phyloP scores from a whole-genome alignment of 1,284 basidiomycete genomes.

The Paramarasmius palmivorus region DNA sequence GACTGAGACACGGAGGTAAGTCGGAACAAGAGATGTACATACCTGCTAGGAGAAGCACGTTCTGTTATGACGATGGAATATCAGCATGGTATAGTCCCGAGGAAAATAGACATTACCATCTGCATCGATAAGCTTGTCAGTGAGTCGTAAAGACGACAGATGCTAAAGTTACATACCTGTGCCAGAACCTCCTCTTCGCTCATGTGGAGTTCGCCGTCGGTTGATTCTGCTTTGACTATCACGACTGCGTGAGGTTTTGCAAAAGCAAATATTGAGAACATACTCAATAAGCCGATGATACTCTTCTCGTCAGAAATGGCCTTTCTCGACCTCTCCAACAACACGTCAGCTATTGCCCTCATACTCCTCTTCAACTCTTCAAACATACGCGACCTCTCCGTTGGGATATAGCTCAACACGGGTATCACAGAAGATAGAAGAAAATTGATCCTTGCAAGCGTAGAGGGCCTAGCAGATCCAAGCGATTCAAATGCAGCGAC shows the following conservation, averaged over 20 bases:
- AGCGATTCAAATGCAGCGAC: slow-evolving; percentile 38
- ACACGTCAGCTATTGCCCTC: slow-evolving; percentile 32
- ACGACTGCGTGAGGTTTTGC: slow-evolving; percentile 4
- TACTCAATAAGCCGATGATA: slow-evolving; percentile 39
- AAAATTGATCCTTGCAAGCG: slow-evolving; percentile 17
- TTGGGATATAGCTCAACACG: slow-evolving; percentile 32
- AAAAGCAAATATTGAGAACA: slow-evolving; percentile 19
- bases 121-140: too few relatives aligned
- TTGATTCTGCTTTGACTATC: slow-evolving; percentile 53
- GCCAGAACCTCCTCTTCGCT: slow-evolving; percentile 68
- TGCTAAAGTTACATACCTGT: slow-evolving; percentile 30
- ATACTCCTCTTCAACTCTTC: slow-evolving; percentile 30
- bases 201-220: slow-evolving; percentile 44
- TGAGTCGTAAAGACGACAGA: too few relatives aligned
- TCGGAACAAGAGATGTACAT: background rate
- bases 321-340: slow-evolving; percentile 33
- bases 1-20: too few relatives aligned
- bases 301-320: slow-evolving; percentile 30
- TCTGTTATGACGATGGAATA: too few relatives aligned
- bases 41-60: slow-evolving; percentile 37
- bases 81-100: too few relatives aligned
- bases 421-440: slow-evolving; percentile 33
- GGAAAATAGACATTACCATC: too few relatives aligned
- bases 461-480: slow-evolving; percentile 18
- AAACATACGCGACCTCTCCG: slow-evolving; percentile 22